These are phyloP conservation scores for Suhomyces chickasaworum DNA, from an alignment of 1,139 yeast genomes.

Conservation along the genomic window DNA sequence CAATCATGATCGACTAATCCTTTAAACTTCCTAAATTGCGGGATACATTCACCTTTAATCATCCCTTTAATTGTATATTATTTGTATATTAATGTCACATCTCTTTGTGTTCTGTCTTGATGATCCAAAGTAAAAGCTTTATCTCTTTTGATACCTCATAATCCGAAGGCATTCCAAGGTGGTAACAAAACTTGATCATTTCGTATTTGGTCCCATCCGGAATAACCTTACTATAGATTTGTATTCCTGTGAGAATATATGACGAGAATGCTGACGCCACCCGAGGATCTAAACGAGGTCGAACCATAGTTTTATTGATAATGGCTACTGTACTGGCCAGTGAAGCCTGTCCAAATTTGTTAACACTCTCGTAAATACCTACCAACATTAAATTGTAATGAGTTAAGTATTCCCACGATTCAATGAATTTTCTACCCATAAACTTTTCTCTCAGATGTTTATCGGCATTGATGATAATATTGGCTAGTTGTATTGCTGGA, in stretches of 20 bases:
- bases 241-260: slow-evolving; percentile 35
- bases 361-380: background rate
- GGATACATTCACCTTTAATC: background rate
- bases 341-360: background rate
- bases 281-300: slow-evolving; percentile 17
- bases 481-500: slow-evolving; percentile 29
- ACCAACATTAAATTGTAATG: slow-evolving; percentile 20
- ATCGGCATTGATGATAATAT: slow-evolving; percentile 34
- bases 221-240: slow-evolving; percentile 22
- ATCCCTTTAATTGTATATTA: slow-evolving; percentile 1
- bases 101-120: slow-evolving; percentile 10
- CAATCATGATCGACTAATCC: slow-evolving; percentile 22
- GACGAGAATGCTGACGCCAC: slow-evolving; percentile 21
- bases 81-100: slow-evolving; percentile 7
- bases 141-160: slow-evolving; percentile 29
- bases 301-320: slow-evolving; percentile 6
- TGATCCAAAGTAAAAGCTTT: slow-evolving; percentile 36
- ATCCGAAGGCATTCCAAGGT: slow-evolving; percentile 28
- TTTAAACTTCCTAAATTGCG: no score
- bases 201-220: slow-evolving; percentile 36
- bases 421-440: slow-evolving; percentile 37
- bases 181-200: slow-evolving; percentile 30
- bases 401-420: slow-evolving; percentile 37
- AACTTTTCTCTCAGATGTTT: slow-evolving; percentile 29
- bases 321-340: slow-evolving; percentile 1